Evolutionary conservation across 331 rosid genomes (phyloP), one percentile per base, ranked within the genome.

Genomic region (Ulmus americana): DNA sequence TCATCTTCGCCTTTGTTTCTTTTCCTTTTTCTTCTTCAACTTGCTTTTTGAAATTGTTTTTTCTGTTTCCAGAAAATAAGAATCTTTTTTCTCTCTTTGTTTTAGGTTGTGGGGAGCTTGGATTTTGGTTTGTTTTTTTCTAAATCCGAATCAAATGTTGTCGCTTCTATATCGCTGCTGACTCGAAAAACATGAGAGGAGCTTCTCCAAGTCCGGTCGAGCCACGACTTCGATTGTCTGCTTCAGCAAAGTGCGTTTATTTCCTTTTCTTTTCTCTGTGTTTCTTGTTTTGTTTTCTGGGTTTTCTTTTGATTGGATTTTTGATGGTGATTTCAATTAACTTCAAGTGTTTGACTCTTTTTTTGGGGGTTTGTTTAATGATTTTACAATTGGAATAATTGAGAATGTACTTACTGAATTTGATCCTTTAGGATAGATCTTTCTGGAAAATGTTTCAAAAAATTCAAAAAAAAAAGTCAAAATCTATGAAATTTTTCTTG

Each of bases 221-320:
- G 82, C 95, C 87, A 11, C 80, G 97, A 7, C 80, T 69, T 74
- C 98, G 97, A 16, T 76, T 79, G 45, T 83, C 91, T 10, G 67
- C 86, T 76, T 81, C 88, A 5, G 38, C 69, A 14, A 83, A 65
- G 98, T 92, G 35, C 52, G 74, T 65, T 64, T 60, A 59, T 67
- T 41, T 68, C 14, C 2, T 61, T 57, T 48, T 28, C 65, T 62
- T 14, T 8, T 70, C 73, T 40, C 16, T 15, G 7, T 39, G 20
- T 59, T 63, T 10, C 16, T 15, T 20, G 1, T 35, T 67, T 15
- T 14, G 7, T 46, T 41, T 4, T 46, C 3, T 59, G 11, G 5
- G 13, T 15, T 0, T 10, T 43, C 7, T 5, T 43, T 55, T 14
- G 39, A 49, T 50, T 57, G 10, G 3, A 3, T 51, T 5, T 7